Evolutionary conservation across 2,329 filamentous ascomycete species (phyloP).

Genomic region (Stromatinia cepivora): DNA sequence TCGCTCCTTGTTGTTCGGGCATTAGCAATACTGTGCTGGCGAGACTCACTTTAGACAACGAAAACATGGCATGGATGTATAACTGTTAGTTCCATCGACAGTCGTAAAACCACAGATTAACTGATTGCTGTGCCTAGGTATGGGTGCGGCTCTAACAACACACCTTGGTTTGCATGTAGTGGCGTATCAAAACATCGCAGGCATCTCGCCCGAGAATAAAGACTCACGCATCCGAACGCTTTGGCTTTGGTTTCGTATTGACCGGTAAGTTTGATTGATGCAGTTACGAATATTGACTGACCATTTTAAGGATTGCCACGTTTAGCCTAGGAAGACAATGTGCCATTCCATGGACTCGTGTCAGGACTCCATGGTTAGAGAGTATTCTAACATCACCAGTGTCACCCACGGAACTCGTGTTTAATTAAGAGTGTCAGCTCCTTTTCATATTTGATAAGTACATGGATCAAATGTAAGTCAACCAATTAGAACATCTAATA

Average conservation of each 20-base stretch:
- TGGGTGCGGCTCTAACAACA: neutral
- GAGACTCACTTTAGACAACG: neutral
- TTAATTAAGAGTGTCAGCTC: neutral
- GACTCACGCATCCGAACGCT: slow-evolving; percentile 8
- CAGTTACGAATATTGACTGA: neutral
- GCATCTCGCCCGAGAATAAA: neutral
- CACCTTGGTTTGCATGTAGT: slow-evolving; percentile 10
- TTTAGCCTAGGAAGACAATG: neutral
- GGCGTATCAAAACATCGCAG: neutral
- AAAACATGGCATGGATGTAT: slow-evolving; percentile 7
- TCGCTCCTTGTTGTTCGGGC: neutral
- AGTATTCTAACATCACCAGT: neutral
- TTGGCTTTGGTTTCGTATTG: slow-evolving; percentile 8
- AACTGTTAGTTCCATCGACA: neutral
- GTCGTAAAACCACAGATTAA: neutral
- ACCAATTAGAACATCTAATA: neutral
- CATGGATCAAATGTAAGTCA: slow-evolving; percentile 6
- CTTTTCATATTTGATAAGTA: neutral
- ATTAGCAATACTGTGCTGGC: slow-evolving; percentile 7
- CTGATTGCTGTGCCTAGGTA: neutral
- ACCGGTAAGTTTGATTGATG: neutral
- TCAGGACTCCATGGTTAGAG: slow-evolving; percentile 9
- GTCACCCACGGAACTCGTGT: neutral
- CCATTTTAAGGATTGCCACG: neutral
- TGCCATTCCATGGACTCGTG: slow-evolving; percentile 2